These are phyloP conservation scores for Gossypium sturtianum DNA, from an alignment of 345 rosid genomes.

Conservation along the genomic window DNA sequence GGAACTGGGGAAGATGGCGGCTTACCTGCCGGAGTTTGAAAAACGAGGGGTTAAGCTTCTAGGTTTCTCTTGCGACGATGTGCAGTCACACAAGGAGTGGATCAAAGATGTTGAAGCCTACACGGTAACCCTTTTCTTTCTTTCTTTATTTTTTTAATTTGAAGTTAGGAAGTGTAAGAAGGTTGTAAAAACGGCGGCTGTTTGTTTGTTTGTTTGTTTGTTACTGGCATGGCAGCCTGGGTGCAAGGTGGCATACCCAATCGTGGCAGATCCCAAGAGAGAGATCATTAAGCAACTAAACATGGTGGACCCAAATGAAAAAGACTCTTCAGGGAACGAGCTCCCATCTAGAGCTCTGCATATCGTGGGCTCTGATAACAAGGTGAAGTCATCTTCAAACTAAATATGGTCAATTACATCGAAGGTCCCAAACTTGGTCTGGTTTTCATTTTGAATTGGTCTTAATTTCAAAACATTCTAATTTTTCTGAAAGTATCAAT, in stretches of 20 bases:
- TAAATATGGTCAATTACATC: too few relatives aligned
- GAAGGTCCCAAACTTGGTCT: too few relatives aligned
- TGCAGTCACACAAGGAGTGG: slow-evolving; percentile 60
- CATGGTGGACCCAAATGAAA: slow-evolving; percentile 73
- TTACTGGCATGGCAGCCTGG: slow-evolving; percentile 37
- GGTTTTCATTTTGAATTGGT: too few relatives aligned
- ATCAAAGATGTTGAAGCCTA: slow-evolving; percentile 70
- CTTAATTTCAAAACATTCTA: too few relatives aligned
- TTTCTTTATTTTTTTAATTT: not conserved
- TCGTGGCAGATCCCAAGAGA: slow-evolving; percentile 61
- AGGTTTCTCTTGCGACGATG: slow-evolving; percentile 74
- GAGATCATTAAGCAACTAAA: slow-evolving; percentile 57
- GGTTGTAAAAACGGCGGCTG: too few relatives aligned
- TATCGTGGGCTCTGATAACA: slow-evolving; percentile 58
- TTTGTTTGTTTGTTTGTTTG: not conserved
- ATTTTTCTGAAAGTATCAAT: too few relatives aligned
- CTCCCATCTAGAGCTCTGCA: slow-evolving; percentile 73
- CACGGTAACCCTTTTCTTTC: slow-evolving; percentile 26
- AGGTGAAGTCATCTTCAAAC: slow-evolving; percentile 23
- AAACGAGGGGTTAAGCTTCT: slow-evolving; percentile 64
- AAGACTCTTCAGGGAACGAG: slow-evolving; percentile 31
- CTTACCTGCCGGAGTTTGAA: slow-evolving; percentile 41
- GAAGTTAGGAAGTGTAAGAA: too few relatives aligned
- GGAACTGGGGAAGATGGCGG: slow-evolving; percentile 65
- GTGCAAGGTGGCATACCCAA: slow-evolving; percentile 61